phyloP scores from a whole-genome alignment of 169 alveolate species.

The Eimeria falciformis region DNA sequence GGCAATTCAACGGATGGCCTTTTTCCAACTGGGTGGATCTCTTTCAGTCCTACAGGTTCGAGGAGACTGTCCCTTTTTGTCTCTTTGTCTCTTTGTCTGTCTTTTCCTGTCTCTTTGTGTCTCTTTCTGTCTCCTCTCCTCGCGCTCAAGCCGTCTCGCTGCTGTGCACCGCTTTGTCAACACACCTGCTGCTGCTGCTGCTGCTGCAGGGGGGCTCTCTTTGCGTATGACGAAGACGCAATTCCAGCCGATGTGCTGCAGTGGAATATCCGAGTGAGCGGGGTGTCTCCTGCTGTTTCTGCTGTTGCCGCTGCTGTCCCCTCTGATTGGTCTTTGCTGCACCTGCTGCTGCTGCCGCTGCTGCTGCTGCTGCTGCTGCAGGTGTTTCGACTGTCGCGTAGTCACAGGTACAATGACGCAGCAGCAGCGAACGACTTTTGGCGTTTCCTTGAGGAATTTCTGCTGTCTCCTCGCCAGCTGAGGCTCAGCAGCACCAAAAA shows the following conservation, averaged over 20 bases:
- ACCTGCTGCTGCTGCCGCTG: background rate
- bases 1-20: constrained; percentile 58
- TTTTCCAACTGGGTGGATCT: constrained; percentile 48
- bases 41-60: constrained; percentile 44
- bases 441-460: constrained; percentile 54
- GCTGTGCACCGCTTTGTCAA: background rate
- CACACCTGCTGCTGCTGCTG: constrained; percentile 7
- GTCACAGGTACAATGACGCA: constrained; percentile 70
- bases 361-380: constrained; percentile 64
- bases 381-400: constrained; percentile 64
- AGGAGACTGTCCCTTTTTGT: background rate
- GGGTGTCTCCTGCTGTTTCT: background rate
- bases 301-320: background rate
- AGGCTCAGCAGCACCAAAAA: background rate
- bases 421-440: constrained; percentile 61
- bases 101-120: background rate
- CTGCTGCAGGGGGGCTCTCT: constrained; percentile 40
- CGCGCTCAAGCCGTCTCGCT: no score
- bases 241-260: constrained; percentile 18
- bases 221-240: constrained; percentile 55
- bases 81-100: background rate
- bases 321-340: background rate
- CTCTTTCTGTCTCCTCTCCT: background rate
- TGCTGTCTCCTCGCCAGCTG: constrained; percentile 62
- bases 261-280: constrained; percentile 20